A percentile compares a stretch with the other conserved stretches of the same genome.
Conservation (phyloP, 768 basidiomycete genomes). For the Phylloporus scabripes region DNA sequence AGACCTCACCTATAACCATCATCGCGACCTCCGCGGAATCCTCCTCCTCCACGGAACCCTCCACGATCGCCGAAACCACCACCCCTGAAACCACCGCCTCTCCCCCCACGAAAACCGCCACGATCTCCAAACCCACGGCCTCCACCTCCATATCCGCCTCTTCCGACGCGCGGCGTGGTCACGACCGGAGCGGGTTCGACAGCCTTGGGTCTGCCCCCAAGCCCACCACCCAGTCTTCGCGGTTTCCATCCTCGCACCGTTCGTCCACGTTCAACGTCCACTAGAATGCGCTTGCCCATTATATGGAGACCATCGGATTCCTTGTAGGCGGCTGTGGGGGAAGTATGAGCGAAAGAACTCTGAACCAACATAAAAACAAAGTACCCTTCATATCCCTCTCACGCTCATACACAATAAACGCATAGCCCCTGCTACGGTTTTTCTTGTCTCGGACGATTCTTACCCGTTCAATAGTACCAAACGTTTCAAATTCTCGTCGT, state of each 20-base stretch:
- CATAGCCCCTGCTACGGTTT: constrained; percentile 83
- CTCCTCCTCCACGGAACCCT: constrained; percentile 38
- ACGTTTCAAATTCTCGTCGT: constrained; percentile 91
- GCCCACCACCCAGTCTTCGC: constrained; percentile 90
- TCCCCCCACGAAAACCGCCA: constrained; percentile 38
- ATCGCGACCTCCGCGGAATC: constrained; percentile 35
- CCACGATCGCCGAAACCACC: constrained; percentile 39
- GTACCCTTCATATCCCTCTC: constrained; percentile 99
- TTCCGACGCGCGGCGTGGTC: constrained; percentile 23
- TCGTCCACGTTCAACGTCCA: constrained; percentile 96
- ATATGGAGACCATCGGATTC: constrained; percentile 96
- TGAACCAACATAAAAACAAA: constrained; percentile 8
- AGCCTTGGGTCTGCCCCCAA: constrained; percentile 96
- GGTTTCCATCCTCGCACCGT: constrained; percentile 99
- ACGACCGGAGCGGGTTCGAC: constrained; percentile 38
- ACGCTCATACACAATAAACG: constrained; percentile 95
- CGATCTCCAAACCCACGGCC: constrained; percentile 31
- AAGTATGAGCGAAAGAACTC: constrained; percentile 14
- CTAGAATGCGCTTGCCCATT: constrained; percentile 92
- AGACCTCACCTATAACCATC: constrained; percentile 47
- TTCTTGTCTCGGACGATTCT: constrained; percentile 91
- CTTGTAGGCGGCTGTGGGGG: constrained; percentile 79
- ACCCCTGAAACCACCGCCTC: constrained; percentile 42
- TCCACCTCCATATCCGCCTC: constrained; percentile 45
- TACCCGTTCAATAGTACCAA: constrained; percentile 91